A percentile compares a stretch with the other conserved stretches of the same genome.
Conservation (phyloP, 2,329 filamentous ascomycete species). For the Aspergillus latus region DNA sequence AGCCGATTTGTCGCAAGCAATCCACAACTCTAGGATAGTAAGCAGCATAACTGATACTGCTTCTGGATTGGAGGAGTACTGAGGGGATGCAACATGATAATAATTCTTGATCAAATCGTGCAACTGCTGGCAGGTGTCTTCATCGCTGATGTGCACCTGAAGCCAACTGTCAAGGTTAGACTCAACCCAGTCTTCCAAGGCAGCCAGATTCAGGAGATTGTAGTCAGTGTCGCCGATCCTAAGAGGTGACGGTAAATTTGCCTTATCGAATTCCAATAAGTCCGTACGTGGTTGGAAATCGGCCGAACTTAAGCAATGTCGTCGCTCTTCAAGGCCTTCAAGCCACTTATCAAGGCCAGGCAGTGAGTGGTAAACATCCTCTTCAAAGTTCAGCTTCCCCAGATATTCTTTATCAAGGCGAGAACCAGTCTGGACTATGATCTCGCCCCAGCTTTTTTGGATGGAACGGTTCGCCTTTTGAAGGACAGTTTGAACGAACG, state of each 20-base stretch:
- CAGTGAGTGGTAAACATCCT: conserved; percentile 12
- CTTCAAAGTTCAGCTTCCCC: conserved; percentile 10
- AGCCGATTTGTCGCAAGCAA: conserved; percentile 54
- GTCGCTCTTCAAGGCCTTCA: background rate
- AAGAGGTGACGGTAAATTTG: background rate
- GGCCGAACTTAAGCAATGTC: background rate
- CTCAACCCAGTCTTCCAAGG: conserved; percentile 54
- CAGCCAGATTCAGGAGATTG: conserved; percentile 31
- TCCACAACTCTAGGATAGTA: conserved; percentile 59
- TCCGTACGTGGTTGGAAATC: background rate
- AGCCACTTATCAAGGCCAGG: conserved; percentile 17
- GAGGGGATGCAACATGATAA: conserved; percentile 20
- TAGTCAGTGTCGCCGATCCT: conserved; percentile 10
- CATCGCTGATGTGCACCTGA: conserved; percentile 20
- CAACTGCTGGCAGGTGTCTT: conserved; percentile 30
- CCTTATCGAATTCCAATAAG: background rate
- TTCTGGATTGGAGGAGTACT: conserved; percentile 48
- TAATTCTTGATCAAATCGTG: conserved; percentile 37
- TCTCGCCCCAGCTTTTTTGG: background rate
- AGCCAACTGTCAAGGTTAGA: conserved; percentile 44
- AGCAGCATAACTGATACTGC: conserved; percentile 57
- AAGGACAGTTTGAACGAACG: conserved; percentile 13
- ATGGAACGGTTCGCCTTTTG: conserved; percentile 1
- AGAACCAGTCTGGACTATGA: background rate
- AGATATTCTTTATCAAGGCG: background rate